Evolutionary conservation across 345 rosid species (phyloP).

Genomic region (Pistacia vera): DNA sequence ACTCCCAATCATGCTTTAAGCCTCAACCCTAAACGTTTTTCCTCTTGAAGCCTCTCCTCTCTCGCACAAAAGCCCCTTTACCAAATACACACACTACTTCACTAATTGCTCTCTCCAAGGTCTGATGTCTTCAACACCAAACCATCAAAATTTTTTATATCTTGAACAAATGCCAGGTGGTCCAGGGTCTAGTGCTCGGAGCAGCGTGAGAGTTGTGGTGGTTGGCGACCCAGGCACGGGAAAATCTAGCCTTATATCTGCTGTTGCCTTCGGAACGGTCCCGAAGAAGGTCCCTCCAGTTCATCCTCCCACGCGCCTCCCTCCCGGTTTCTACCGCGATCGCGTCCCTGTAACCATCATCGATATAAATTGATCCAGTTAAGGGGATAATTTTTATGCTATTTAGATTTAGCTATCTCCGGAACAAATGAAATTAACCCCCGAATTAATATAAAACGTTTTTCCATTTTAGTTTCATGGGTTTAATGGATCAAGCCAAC

Average conservation of each 20-base stretch:
- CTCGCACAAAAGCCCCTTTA: slow-evolving; percentile 1
- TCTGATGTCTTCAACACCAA: slow-evolving; percentile 6
- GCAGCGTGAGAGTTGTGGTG: slow-evolving; percentile 64
- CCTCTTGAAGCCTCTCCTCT: neutral
- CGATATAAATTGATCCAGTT: too few relatives aligned
- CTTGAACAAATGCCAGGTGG: slow-evolving; percentile 44
- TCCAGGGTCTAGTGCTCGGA: slow-evolving; percentile 47
- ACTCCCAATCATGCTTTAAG: too few relatives aligned
- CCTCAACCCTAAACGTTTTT: too few relatives aligned
- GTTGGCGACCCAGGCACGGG: slow-evolving; percentile 80
- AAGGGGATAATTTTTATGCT: too few relatives aligned
- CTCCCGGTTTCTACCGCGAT: slow-evolving; percentile 70
- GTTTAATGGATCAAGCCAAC: too few relatives aligned
- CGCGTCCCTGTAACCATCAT: slow-evolving; percentile 74
- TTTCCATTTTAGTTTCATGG: too few relatives aligned
- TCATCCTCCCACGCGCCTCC: slow-evolving; percentile 72
- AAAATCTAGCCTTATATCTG: slow-evolving; percentile 75
- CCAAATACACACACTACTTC: neutral
- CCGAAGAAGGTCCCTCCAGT: slow-evolving; percentile 63
- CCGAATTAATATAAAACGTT: too few relatives aligned
- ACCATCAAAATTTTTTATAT: neutral
- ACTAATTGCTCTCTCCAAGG: neutral
- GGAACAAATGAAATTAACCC: too few relatives aligned
- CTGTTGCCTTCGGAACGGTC: slow-evolving; percentile 63
- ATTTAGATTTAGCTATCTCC: too few relatives aligned